These are phyloP conservation scores for Nicotiana benthamiana DNA, from an alignment of 257 asterid genomes.

Conservation along the genomic window DNA sequence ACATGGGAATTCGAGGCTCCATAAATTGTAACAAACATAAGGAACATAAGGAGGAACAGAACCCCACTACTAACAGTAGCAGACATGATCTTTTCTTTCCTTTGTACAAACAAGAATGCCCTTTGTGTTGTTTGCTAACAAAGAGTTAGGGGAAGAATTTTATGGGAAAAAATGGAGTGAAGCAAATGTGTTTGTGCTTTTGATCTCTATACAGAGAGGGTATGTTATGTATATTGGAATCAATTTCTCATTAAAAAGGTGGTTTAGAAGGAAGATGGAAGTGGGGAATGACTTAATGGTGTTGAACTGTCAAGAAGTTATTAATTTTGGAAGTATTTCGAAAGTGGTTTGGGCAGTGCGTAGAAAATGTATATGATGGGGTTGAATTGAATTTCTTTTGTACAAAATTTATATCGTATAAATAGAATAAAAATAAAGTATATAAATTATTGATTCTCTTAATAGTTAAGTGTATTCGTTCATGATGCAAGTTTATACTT, in stretches of 20 bases:
- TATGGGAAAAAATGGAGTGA: background rate
- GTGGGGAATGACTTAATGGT: background rate
- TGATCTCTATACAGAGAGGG: background rate
- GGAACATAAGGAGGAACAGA: constrained; percentile 22
- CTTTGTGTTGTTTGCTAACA: background rate
- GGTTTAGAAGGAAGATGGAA: background rate
- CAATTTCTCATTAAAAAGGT: background rate
- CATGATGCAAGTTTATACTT: too few relatives aligned
- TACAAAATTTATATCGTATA: too few relatives aligned
- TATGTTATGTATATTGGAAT: background rate
- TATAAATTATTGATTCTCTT: too few relatives aligned
- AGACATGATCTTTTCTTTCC: constrained; percentile 26
- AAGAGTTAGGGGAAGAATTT: background rate
- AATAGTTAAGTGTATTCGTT: too few relatives aligned
- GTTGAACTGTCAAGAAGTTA: background rate
- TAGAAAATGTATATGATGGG: too few relatives aligned
- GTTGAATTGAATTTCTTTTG: too few relatives aligned
- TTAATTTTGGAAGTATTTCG: background rate
- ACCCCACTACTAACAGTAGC: constrained; percentile 24
- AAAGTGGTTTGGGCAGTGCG: too few relatives aligned
- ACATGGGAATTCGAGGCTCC: constrained; percentile 26
- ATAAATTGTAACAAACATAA: constrained; percentile 26
- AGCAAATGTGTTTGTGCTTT: background rate
- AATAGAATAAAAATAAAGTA: too few relatives aligned
- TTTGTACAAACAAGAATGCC: background rate